A percentile compares a stretch with the other conserved stretches of the same genome.
Conservation (phyloP, 371 early-diverging fungal species). For the Mucor saturninus region DNA sequence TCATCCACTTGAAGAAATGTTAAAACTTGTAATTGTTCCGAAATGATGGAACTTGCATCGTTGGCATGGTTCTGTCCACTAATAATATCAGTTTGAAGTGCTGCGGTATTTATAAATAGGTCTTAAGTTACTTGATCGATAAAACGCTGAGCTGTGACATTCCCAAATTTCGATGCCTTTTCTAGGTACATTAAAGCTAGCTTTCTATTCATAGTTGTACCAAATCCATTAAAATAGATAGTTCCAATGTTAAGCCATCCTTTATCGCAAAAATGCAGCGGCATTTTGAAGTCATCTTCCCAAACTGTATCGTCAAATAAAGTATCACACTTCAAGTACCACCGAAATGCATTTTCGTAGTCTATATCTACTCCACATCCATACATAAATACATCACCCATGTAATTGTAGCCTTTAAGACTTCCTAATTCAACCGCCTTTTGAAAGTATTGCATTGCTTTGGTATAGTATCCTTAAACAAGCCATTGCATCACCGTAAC, state of each 20-base stretch:
- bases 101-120: no score
- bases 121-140: no score
- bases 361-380: neutral
- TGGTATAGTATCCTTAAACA: neutral
- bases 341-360: neutral
- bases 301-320: neutral
- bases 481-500: neutral
- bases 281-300: no score
- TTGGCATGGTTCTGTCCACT: no score
- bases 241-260: neutral
- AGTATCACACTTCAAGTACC: neutral
- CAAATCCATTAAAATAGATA: neutral
- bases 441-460: neutral
- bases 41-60: no score
- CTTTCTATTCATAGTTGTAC: neutral
- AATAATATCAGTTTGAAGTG: no score
- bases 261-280: no score
- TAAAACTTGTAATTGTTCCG: no score
- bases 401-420: neutral
- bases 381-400: neutral
- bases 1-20: no score
- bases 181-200: neutral
- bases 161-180: no score
- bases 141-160: no score
- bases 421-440: neutral